phyloP scores from a whole-genome alignment of 208 protist genomes.

The Acanthamoeba lenticulata region DNA sequence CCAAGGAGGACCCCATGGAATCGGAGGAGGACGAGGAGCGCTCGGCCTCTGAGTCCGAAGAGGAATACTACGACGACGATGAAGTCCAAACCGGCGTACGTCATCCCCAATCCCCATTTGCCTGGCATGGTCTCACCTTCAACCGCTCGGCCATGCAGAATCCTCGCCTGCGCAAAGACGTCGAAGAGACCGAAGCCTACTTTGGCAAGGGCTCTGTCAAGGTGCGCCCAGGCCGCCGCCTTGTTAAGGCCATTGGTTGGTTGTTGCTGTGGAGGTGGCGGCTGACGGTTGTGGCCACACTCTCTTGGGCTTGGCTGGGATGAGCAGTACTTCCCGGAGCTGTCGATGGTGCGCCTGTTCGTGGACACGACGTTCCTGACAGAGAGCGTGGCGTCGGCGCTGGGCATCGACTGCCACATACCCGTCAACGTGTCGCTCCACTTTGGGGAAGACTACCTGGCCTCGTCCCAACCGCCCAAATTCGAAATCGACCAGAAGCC shows the following conservation, averaged over 20 bases:
- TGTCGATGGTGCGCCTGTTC: slow-evolving; percentile 60
- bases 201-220: slow-evolving; percentile 34
- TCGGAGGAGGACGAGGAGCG: slow-evolving; percentile 19
- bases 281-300: too few species aligned
- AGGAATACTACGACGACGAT: slow-evolving; percentile 45
- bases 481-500: slow-evolving; percentile 63
- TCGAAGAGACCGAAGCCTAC: slow-evolving; percentile 34
- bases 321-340: slow-evolving; percentile 59
- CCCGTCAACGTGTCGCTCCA: slow-evolving; percentile 46
- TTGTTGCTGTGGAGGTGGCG: too few species aligned
- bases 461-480: slow-evolving; percentile 19
- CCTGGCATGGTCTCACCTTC: neutral
- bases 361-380: neutral
- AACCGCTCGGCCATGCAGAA: neutral
- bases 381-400: neutral
- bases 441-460: slow-evolving; percentile 43
- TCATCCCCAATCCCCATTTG: neutral
- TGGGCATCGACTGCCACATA: slow-evolving; percentile 33
- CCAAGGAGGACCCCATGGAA: slow-evolving; percentile 9
- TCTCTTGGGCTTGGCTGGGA: neutral
- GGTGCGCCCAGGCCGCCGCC: neutral
- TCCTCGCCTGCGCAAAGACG: neutral
- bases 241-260: neutral
- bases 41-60: slow-evolving; percentile 25
- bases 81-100: slow-evolving; percentile 10